Conservation (phyloP, 257 asterid genomes). For the Solanum chilense region DNA sequence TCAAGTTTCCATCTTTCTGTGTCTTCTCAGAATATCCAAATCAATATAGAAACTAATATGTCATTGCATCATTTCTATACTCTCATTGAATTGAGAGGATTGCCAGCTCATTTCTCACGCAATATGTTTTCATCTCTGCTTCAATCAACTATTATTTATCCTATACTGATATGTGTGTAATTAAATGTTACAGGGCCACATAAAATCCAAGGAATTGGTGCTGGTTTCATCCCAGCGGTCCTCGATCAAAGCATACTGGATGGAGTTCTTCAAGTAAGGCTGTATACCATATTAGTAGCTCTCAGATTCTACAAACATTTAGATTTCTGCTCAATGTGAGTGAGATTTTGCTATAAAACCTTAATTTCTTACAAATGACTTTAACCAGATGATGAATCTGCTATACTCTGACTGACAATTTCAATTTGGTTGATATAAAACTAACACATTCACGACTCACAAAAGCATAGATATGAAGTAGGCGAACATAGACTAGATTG, state of each 20-base stretch:
- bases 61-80: background rate
- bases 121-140: background rate
- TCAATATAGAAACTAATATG: background rate
- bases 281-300: background rate
- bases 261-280: conserved; percentile 29
- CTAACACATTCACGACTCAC: background rate
- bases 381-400: background rate
- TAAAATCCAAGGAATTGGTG: conserved; percentile 41
- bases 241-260: conserved; percentile 26
- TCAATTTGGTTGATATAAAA: background rate
- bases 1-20: background rate
- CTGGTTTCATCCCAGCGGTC: conserved; percentile 28
- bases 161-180: background rate
- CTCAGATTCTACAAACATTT: background rate
- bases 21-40: background rate
- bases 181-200: conserved; percentile 15
- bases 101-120: background rate
- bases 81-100: background rate
- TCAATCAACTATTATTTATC: background rate
- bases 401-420: background rate
- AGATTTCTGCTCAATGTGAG: background rate
- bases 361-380: background rate
- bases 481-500: background rate
- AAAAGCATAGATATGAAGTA: background rate
- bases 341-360: background rate